Evolutionary conservation across 306 rosid species (phyloP), one percentile per base, ranked within the genome.

Genomic region (Gastrolobium villosum): DNA sequence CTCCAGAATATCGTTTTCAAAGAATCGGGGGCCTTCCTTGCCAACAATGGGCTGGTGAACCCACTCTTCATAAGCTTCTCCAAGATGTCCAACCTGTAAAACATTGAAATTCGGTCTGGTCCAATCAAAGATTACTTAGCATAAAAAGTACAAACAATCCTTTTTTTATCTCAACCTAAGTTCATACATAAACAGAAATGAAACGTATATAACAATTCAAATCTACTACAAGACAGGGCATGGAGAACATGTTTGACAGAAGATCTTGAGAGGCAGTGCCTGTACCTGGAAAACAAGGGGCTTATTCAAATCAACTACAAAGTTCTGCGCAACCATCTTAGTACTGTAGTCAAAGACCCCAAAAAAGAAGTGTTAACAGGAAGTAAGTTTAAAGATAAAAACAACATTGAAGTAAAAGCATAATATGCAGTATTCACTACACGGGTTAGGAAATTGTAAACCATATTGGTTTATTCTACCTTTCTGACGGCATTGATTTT

Each of bases 241-340:
- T 48, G 11, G 49, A 74, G 13, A 31, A 66, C 66, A 61, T 10
- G 30, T 64, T 50, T 13, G 44, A 60, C 9, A 66, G 31, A 69
- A 61, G 57, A 62, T n/a, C 26, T 7, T n/a, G 28, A 11, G 36
- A 37, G 49, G 11, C 44, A 5, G 59, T 11, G 48, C 59, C 72
- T 35, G 39, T 83, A 92, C 99, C 99, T 95, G 99, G 87, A 92
- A 92, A 65, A 92, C 97, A 60, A 95, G 97, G 78, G 96, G 85
- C 81, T 91, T 92, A 63, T 89, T 81, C 89, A 92, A 78, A 88
- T 95, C 98, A 57, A 92, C 99, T 11, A 76, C 87, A 67, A 89
- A 95, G 78, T 75, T 84, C 91, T 85, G 92, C 0, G 88, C 87
- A 80, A 92, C 96, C 99, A 95, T 95, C 79, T 74, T 91, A 80